Conservation (phyloP, 257 asterid genomes). For the Solanum peruvianum region DNA sequence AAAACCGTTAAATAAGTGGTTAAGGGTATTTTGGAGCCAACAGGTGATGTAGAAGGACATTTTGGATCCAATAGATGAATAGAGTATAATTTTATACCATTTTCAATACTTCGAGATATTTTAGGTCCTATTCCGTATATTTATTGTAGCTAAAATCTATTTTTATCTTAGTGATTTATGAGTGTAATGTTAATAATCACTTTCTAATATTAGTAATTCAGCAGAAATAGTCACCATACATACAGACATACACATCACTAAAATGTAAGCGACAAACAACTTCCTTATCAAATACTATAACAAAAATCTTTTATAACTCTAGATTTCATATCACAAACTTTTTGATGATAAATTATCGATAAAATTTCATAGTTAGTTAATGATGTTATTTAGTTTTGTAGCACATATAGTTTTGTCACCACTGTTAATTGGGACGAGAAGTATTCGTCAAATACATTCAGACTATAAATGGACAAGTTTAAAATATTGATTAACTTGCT, state of each 20-base stretch:
- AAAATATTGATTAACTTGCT: neutral
- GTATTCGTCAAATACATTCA: neutral
- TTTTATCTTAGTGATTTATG: neutral
- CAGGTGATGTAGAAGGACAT: too few relatives aligned
- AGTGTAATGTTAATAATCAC: neutral
- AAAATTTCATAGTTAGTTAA: neutral
- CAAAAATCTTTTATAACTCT: too few relatives aligned
- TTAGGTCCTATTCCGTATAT: too few relatives aligned
- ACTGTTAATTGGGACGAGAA: neutral
- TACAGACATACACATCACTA: neutral
- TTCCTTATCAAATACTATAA: neutral
- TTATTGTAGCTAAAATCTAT: too few relatives aligned
- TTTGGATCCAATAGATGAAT: too few relatives aligned
- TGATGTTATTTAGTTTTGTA: neutral
- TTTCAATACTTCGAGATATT: fast-evolving
- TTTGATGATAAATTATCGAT: neutral
- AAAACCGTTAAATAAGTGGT: too few relatives aligned
- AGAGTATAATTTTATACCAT: too few relatives aligned
- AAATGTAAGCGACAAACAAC: neutral
- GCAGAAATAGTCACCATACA: neutral
- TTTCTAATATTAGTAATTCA: neutral
- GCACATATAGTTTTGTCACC: neutral
- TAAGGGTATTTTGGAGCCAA: too few relatives aligned
- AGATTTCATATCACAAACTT: neutral
- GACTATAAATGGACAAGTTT: neutral